Evolutionary conservation across 305 asterid genomes (phyloP).

Genomic region (Solanum chacoense): DNA sequence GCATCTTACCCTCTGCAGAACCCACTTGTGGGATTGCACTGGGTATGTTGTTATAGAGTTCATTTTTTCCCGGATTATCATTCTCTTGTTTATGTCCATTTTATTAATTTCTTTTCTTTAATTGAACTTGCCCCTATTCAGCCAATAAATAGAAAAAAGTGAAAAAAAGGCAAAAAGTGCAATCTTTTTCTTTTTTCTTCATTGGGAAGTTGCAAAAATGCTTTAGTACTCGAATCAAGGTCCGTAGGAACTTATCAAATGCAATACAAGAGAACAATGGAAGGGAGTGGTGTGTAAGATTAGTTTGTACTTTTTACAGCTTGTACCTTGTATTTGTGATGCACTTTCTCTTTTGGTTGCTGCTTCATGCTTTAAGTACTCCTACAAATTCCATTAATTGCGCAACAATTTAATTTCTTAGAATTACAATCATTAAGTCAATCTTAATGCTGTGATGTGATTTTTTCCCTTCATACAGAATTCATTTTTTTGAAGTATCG

Average conservation of each 20-base stretch:
- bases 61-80: neutral
- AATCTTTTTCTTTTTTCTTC: neutral
- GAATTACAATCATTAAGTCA: neutral
- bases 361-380: neutral
- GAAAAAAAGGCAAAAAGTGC: neutral
- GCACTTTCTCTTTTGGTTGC: neutral
- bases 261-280: neutral
- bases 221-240: neutral
- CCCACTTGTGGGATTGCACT: neutral
- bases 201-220: neutral
- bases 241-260: neutral
- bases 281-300: neutral
- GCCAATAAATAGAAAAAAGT: neutral
- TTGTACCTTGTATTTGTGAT: neutral
- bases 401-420: neutral
- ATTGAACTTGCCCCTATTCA: neutral
- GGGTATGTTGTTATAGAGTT: neutral
- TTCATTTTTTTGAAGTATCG: neutral
- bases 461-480: neutral
- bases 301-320: neutral
- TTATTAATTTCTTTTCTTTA: neutral
- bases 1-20: neutral
- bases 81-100: neutral
- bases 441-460: neutral
- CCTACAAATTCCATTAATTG: neutral